Percentiles rank a stretch among this genome's conserved stretches.
Conservation (phyloP, 2,329 filamentous ascomycete genomes). For the Aspergillus pseudonomiae region DNA sequence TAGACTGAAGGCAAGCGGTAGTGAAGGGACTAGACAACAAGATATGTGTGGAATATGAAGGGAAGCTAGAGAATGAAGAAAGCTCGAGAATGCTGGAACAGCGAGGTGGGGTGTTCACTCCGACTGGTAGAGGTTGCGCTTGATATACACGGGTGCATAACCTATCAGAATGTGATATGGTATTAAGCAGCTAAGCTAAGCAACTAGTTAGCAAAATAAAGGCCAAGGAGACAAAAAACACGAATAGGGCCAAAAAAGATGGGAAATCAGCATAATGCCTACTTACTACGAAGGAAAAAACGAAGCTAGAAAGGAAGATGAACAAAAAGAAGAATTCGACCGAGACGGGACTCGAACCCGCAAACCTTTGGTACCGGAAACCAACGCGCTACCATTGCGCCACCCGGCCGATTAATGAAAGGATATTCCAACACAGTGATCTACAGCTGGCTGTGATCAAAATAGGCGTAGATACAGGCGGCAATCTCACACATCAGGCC, state of each 20-base stretch:
- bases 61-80: too few species aligned
- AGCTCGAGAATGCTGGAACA: too few species aligned
- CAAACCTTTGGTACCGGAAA: constrained; percentile 9
- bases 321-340: constrained; percentile 1
- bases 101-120: too few species aligned
- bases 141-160: too few species aligned
- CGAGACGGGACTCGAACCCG: constrained; percentile 5
- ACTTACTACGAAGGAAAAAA: neutral
- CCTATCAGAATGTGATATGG: too few species aligned
- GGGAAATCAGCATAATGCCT: neutral
- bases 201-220: too few species aligned
- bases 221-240: neutral
- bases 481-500: neutral
- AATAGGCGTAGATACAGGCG: too few species aligned
- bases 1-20: neutral
- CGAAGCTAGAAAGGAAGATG: neutral
- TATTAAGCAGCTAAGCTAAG: too few species aligned
- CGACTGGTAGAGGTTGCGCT: too few species aligned
- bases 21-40: too few species aligned
- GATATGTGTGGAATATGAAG: too few species aligned
- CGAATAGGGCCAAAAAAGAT: neutral
- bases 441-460: accelerated
- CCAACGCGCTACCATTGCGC: constrained; percentile 8
- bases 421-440: accelerated
- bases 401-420: neutral